phyloP scores from a whole-genome alignment of 768 basidiomycete species.

The Suillus decipiens region DNA sequence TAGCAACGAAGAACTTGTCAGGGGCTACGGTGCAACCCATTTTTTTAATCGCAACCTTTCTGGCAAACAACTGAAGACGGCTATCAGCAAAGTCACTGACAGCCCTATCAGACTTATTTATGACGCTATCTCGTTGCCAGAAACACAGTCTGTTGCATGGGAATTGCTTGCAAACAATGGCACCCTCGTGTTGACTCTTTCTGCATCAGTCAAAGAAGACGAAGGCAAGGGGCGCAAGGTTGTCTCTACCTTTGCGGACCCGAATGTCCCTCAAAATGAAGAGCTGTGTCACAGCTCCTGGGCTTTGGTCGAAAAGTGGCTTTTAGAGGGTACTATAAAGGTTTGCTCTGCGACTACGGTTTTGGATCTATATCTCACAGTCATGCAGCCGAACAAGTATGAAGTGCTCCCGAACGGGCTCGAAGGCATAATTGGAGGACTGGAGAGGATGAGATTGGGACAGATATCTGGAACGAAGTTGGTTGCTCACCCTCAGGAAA shows the following conservation, averaged over 20 bases:
- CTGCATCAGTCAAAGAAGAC: conserved; percentile 24
- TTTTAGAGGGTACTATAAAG: conserved; percentile 30
- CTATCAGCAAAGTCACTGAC: conserved; percentile 31
- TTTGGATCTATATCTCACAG: conserved; percentile 7
- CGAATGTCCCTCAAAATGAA: conserved; percentile 22
- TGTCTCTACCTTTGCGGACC: conserved; percentile 25
- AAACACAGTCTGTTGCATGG: conserved; percentile 38
- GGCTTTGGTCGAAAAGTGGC: conserved; percentile 24
- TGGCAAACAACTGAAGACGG: conserved; percentile 18
- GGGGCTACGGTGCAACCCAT: conserved; percentile 41
- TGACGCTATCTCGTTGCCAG: conserved; percentile 34
- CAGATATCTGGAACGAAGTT: conserved; percentile 46
- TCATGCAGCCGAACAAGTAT: conserved; percentile 38
- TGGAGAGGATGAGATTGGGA: conserved; percentile 37
- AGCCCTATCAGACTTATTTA: conserved; percentile 24
- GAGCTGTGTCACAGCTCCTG: conserved; percentile 21
- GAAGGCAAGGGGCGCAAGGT: conserved; percentile 22
- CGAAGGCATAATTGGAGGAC: conserved; percentile 35
- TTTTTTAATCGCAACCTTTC: conserved; percentile 37
- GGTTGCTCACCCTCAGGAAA: conserved; percentile 43
- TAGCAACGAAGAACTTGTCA: conserved; percentile 32
- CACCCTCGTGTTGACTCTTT: conserved; percentile 31
- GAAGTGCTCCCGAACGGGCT: conserved; percentile 45
- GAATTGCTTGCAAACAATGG: conserved; percentile 37
- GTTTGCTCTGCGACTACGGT: conserved; percentile 10